Evolutionary conservation across 345 rosid genomes (phyloP).

Genomic region (Salix caprea): DNA sequence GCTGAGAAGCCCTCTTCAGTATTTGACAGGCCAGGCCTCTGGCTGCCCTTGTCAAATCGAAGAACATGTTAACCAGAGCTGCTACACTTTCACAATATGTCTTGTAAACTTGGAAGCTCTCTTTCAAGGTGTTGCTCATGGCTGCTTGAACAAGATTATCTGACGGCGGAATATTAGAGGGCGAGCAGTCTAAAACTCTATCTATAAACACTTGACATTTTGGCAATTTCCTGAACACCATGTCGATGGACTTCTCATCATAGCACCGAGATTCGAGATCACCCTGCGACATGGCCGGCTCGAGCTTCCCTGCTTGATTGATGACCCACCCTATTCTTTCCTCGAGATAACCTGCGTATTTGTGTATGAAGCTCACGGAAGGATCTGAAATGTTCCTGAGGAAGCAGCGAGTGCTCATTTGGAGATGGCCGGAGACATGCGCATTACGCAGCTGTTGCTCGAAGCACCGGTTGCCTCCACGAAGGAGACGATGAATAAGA

Average conservation of each 20-base stretch:
- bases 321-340: slow-evolving; percentile 80
- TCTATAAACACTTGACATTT: slow-evolving; percentile 62
- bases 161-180: slow-evolving; percentile 19
- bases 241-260: slow-evolving; percentile 46
- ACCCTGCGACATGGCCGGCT: slow-evolving; percentile 48
- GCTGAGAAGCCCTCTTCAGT: slow-evolving; percentile 57
- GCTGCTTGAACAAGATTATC: slow-evolving; percentile 56
- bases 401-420: slow-evolving; percentile 45
- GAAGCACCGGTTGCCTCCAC: slow-evolving; percentile 71
- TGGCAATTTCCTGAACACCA: slow-evolving; percentile 57
- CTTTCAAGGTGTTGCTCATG: slow-evolving; percentile 62
- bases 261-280: slow-evolving; percentile 35
- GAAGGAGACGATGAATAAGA: slow-evolving; percentile 72
- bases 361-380: slow-evolving; percentile 42
- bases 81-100: slow-evolving; percentile 50
- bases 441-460: slow-evolving; percentile 62
- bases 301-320: slow-evolving; percentile 81
- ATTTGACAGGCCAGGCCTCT: slow-evolving; percentile 60
- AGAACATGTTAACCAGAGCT: slow-evolving; percentile 47
- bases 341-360: slow-evolving; percentile 63
- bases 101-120: slow-evolving; percentile 73
- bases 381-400: slow-evolving; percentile 17
- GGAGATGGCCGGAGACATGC: slow-evolving; percentile 66
- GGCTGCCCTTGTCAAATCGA: slow-evolving; percentile 60
- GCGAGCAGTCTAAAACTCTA: slow-evolving; percentile 58